Evolutionary conservation across 2,329 filamentous ascomycete species (phyloP), one percentile per base, ranked within the genome.

Genomic region (Clarireedia paspali): DNA sequence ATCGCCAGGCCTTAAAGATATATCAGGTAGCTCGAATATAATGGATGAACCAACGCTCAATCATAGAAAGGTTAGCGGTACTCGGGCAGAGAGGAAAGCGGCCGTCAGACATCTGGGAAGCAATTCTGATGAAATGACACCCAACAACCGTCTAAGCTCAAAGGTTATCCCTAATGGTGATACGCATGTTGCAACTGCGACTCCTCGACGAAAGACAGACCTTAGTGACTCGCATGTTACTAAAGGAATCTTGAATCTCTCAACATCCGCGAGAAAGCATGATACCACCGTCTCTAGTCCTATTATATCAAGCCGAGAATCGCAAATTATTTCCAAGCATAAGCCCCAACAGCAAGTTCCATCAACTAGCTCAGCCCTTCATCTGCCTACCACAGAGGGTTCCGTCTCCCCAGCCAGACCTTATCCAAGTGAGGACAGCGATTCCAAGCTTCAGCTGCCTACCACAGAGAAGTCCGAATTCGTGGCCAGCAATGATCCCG

Each of bases 291-390:
- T 34, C 10, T 14, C 30, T 34, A 34, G 30, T 34, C 30, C 30
- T 4, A 34, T 34, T 9, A 4, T 34, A 34, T 34, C 30, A 9
- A 12, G 30, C 30, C 30, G 30, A 34, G 30, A 34, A 34, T 4
- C 30, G 2, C 30, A 34, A 34, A 12, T 12, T 12, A 34, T 12
- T 34, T 12, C 49, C 91, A 57, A 58, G 36, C 26, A 64, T 48
- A 65, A 64, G 59, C 55, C 62, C n/a, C 60, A 61, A 24, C 56
- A 60, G 39, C 60, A 67, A 49, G 57, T 63, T 49, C 20, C 67
- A 36, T 51, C 65, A 20, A 60, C 59, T 5, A 64, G 55, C 47
- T 59, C 61, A 20, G 47, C 60, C 54, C 53, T 66, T 23, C 50
- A 61, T 17, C 50, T 61, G 6, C 24, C 53, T 6, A 58, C 62